phyloP scores from a whole-genome alignment of 768 basidiomycete species.

The Leccinum fibrillosum region DNA sequence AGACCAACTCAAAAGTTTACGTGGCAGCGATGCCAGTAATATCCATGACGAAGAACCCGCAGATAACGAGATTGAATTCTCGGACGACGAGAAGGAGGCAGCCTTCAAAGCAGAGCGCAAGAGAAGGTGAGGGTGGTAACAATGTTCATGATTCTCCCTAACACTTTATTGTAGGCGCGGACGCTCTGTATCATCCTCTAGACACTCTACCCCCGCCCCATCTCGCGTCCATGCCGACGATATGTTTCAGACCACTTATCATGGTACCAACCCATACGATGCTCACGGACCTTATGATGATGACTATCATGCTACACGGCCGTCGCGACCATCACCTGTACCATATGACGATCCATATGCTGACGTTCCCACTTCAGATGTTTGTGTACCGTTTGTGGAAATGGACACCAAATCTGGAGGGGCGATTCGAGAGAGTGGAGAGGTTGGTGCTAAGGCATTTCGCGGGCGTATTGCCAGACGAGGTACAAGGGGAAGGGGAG shows the following conservation, averaged over 20 bases:
- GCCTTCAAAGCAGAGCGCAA: conserved; percentile 61
- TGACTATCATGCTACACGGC: conserved; percentile 47
- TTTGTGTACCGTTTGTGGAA: not conserved
- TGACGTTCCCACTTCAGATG: conserved; percentile 38
- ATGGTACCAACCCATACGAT: conserved; percentile 61
- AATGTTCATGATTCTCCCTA: not conserved
- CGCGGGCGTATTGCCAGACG: conserved; percentile 26
- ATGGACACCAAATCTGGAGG: conserved; percentile 7
- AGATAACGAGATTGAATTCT: conserved; percentile 90
- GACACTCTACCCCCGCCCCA: conserved; percentile 51
- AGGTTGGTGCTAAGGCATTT: not conserved
- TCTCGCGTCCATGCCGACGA: conserved; percentile 56
- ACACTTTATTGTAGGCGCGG: conserved; percentile 42
- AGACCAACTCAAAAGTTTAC: conserved; percentile 60
- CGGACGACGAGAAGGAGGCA: conserved; percentile 90
- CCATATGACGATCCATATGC: conserved; percentile 83
- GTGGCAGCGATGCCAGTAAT: conserved; percentile 94
- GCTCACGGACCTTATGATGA: conserved; percentile 68
- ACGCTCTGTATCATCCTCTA: conserved; percentile 51
- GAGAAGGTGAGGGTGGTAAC: conserved; percentile 45
- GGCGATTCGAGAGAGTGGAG: conserved; percentile 23
- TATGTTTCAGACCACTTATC: conserved; percentile 41
- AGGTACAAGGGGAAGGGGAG: conserved; percentile 25
- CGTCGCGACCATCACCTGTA: conserved; percentile 61
- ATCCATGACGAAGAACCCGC: conserved; percentile 91